A percentile compares a stretch with the other conserved stretches of the same genome.
These are phyloP conservation scores for Stagonosporopsis vannaccii DNA, from an alignment of 2,329 filamentous ascomycete genomes.

Conservation along the genomic window DNA sequence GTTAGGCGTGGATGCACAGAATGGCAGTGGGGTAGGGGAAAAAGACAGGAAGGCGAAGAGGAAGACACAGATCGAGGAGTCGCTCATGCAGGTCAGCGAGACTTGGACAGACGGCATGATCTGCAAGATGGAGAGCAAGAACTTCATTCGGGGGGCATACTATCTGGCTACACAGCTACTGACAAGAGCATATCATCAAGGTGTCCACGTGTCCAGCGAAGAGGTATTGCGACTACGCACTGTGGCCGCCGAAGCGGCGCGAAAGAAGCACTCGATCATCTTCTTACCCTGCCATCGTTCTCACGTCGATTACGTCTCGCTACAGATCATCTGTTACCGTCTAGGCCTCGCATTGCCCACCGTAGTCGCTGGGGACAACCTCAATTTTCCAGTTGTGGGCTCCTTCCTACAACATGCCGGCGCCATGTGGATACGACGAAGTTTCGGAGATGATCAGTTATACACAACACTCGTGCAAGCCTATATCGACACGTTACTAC, in stretches of 20 bases:
- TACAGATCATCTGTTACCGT: constrained; percentile 95
- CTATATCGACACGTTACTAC: constrained; percentile 91
- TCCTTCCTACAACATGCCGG: constrained; percentile 92
- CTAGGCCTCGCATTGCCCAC: constrained; percentile 87
- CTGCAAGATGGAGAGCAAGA: constrained; percentile 96
- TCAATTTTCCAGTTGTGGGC: constrained; percentile 92
- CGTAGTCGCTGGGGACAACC: constrained; percentile 92
- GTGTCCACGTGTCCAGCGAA: constrained; percentile 94
- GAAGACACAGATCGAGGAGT: constrained; percentile 74
- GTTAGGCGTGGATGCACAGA: constrained; percentile 33
- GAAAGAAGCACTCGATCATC: constrained; percentile 92
- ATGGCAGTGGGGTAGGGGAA: constrained; percentile 49
- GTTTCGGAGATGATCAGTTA: constrained; percentile 89
- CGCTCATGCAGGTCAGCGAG: constrained; percentile 81
- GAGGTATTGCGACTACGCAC: constrained; percentile 84
- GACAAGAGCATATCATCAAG: constrained; percentile 93
- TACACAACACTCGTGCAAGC: constrained; percentile 94
- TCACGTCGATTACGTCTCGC: constrained; percentile 93
- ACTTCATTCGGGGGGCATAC: constrained; percentile 90
- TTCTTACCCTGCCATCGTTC: constrained; percentile 95
- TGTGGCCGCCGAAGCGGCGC: constrained; percentile 81
- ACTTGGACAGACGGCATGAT: constrained; percentile 95
- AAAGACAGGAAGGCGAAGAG: constrained; percentile 64
- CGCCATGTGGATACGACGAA: constrained; percentile 93
- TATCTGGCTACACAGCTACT: constrained; percentile 87